phyloP scores from a whole-genome alignment of 73 alveolate species.

The Stentor roeselii region DNA sequence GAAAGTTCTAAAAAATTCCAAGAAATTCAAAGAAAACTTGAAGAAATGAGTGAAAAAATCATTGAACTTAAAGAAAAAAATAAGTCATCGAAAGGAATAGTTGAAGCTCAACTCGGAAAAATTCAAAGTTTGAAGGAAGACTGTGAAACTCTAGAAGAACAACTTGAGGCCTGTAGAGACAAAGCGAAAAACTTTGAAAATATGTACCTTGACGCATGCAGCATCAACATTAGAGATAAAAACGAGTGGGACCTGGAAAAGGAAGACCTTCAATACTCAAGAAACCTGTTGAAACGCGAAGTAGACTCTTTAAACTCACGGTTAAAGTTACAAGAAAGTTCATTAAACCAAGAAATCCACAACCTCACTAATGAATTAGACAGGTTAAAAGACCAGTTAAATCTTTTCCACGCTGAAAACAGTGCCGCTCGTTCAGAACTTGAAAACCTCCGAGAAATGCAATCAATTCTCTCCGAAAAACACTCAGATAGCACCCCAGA shows the following conservation, averaged over 20 bases:
- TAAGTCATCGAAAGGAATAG: neutral
- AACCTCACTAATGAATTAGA: neutral
- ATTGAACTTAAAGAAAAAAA: neutral
- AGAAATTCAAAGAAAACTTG: neutral
- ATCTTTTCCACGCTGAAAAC: neutral
- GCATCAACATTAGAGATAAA: neutral
- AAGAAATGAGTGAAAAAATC: no score
- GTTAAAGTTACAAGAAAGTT: neutral
- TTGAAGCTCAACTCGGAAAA: neutral
- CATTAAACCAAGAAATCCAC: neutral
- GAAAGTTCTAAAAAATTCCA: neutral
- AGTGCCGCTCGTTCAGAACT: neutral
- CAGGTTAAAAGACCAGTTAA: neutral
- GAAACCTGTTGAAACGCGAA: neutral
- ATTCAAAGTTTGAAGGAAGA: neutral
- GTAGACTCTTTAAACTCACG: neutral
- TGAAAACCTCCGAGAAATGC: neutral
- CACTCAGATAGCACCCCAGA: neutral
- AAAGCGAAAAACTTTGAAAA: neutral
- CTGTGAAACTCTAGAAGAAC: neutral
- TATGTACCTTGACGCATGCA: neutral
- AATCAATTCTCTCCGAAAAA: neutral
- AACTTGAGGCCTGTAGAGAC: neutral
- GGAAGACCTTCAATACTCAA: neutral
- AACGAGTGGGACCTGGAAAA: slow-evolving; percentile 10